These are phyloP conservation scores for Ceriops zippeliana DNA, from an alignment of 345 rosid genomes.

Conservation along the genomic window DNA sequence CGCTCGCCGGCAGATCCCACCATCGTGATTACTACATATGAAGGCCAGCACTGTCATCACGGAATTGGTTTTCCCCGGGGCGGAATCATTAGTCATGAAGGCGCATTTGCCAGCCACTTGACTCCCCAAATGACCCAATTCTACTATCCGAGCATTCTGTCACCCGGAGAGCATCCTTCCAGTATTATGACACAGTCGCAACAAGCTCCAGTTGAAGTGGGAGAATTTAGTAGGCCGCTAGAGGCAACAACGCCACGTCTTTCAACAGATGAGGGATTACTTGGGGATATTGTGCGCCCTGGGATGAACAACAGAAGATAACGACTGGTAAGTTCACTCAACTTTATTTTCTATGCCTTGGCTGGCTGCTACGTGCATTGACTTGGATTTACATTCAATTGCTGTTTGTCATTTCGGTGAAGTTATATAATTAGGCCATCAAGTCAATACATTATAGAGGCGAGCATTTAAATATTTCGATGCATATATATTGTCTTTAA, in stretches of 20 bases:
- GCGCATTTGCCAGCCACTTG: constrained; percentile 38
- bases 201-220: constrained; percentile 19
- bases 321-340: constrained; percentile 20
- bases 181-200: constrained; percentile 19
- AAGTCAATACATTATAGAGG: no score
- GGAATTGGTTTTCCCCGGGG: constrained; percentile 78
- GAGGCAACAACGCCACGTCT: constrained; percentile 20
- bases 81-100: constrained; percentile 55
- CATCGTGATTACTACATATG: constrained; percentile 83
- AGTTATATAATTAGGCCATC: no score
- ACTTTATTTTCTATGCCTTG: constrained; percentile 4
- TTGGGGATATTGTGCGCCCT: constrained; percentile 83
- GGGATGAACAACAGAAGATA: constrained; percentile 57
- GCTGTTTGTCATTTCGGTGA: no score
- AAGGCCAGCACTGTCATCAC: constrained; percentile 98
- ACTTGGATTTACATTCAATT: not conserved
- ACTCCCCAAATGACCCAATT: constrained; percentile 49
- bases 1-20: constrained; percentile 83
- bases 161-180: constrained; percentile 37
- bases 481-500: no score
- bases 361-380: not conserved
- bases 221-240: constrained; percentile 15
- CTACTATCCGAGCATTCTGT: constrained; percentile 42
- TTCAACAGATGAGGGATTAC: constrained; percentile 64
- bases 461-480: no score